Evolutionary conservation across 495 filamentous ascomycete genomes (phyloP).

Genomic region (Letharia lupina): DNA sequence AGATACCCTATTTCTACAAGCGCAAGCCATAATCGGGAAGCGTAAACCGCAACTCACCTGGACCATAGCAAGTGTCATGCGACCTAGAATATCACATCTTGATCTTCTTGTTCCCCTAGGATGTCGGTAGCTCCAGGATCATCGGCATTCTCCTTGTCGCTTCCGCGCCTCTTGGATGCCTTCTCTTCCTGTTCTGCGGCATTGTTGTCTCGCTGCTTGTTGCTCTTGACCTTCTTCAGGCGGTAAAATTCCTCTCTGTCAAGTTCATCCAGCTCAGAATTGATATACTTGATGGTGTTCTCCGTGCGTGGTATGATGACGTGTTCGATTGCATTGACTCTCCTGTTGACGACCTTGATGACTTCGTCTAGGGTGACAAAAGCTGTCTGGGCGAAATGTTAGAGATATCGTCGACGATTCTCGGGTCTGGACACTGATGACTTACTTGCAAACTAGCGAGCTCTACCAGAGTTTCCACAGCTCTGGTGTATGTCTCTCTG

Average conservation of each 20-base stretch:
- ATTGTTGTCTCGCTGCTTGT: slow-evolving; percentile 75
- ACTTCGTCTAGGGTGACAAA: slow-evolving; percentile 98
- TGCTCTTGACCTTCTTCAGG: slow-evolving; percentile 90
- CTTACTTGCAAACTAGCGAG: slow-evolving; percentile 81
- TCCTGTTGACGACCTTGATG: slow-evolving; percentile 96
- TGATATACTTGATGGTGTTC: slow-evolving; percentile 99
- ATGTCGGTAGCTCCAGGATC: slow-evolving; percentile 53
- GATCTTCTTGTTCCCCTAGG: slow-evolving; percentile 77
- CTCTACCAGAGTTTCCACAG: slow-evolving; percentile 94
- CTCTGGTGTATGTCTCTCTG: slow-evolving; percentile 93
- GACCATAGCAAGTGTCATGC: not conserved
- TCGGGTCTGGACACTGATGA: not conserved
- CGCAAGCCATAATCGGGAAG: not conserved
- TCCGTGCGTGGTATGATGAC: slow-evolving; percentile 97
- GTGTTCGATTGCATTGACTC: slow-evolving; percentile 98
- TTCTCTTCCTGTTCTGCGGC: slow-evolving; percentile 28
- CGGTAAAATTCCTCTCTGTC: slow-evolving; percentile 98
- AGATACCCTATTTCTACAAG: not conserved
- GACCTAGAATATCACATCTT: slow-evolving; percentile 86
- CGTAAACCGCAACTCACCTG: not conserved
- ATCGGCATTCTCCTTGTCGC: slow-evolving; percentile 40
- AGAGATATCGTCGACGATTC: not conserved
- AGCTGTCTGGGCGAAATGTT: slow-evolving; percentile 54
- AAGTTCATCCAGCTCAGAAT: slow-evolving; percentile 94
- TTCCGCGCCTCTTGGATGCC: slow-evolving; percentile 31